phyloP scores from a whole-genome alignment of 371 early-diverging fungal species.

The Mycotypha africana region DNA sequence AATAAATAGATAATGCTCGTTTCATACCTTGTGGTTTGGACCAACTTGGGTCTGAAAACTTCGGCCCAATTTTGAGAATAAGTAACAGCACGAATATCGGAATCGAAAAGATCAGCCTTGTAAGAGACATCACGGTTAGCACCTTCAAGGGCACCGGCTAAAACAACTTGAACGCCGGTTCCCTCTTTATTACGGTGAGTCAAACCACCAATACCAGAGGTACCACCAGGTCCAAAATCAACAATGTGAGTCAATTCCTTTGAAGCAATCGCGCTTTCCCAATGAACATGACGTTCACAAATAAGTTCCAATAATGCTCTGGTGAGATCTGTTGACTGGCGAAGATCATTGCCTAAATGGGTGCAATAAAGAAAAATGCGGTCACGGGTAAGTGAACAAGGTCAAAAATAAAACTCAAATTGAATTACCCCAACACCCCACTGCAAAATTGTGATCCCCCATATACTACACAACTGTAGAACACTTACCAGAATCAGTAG shows the following conservation, averaged over 20 bases:
- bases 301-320: constrained; percentile 76
- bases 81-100: constrained; percentile 71
- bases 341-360: constrained; percentile 58
- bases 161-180: constrained; percentile 85
- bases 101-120: constrained; percentile 82
- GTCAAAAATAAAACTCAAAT: not conserved
- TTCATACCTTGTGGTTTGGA: constrained; percentile 43
- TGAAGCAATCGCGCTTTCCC: constrained; percentile 79
- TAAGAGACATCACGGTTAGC: constrained; percentile 69
- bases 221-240: constrained; percentile 93
- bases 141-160: constrained; percentile 70
- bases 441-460: constrained; percentile 4
- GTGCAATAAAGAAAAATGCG: not conserved
- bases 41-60: constrained; percentile 78
- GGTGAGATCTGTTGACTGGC: constrained; percentile 51
- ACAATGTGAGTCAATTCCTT: constrained; percentile 79
- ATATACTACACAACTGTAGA: too few relatives aligned
- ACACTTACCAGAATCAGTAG: constrained; percentile 73
- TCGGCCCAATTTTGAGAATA: constrained; percentile 89
- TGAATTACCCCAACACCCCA: constrained; percentile 50
- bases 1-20: not conserved
- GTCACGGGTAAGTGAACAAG: not conserved
- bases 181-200: constrained; percentile 95
- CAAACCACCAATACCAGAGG: constrained; percentile 82
- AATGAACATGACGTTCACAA: constrained; percentile 78